Conservation (phyloP, 2,329 filamentous ascomycete species). For the Penicillium hordei region DNA sequence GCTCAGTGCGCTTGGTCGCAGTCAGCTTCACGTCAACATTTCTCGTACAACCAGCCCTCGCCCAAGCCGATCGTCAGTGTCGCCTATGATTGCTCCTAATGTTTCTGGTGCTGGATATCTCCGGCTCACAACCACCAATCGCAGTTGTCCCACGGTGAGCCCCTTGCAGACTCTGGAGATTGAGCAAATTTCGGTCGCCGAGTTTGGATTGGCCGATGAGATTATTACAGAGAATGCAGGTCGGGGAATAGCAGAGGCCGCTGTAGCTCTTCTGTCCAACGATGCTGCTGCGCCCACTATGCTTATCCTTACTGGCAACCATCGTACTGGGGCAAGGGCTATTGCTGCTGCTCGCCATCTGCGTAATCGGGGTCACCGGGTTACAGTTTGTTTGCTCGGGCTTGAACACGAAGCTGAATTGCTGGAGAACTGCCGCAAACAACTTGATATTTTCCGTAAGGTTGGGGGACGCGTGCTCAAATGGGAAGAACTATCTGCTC, state of each 20-base stretch:
- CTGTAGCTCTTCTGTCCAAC: constrained; percentile 68
- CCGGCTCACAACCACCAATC: constrained; percentile 54
- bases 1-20: constrained; percentile 36
- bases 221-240: constrained; percentile 91
- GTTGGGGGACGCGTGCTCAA: constrained; percentile 72
- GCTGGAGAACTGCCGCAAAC: constrained; percentile 74
- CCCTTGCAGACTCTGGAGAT: constrained; percentile 87
- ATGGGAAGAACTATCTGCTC: constrained; percentile 59
- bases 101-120: constrained; percentile 45
- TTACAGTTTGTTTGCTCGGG: constrained; percentile 80
- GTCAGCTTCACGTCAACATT: constrained; percentile 31
- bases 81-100: constrained; percentile 41
- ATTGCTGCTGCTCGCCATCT: constrained; percentile 84
- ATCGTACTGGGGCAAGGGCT: constrained; percentile 80
- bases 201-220: constrained; percentile 82
- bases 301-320: constrained; percentile 91
- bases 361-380: constrained; percentile 75
- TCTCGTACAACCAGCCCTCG: constrained; percentile 43
- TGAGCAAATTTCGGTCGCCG: constrained; percentile 84
- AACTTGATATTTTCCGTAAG: constrained; percentile 79
- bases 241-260: constrained; percentile 76
- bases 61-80: constrained; percentile 44
- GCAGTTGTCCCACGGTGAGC: constrained; percentile 58
- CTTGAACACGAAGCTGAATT: constrained; percentile 80
- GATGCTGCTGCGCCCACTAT: constrained; percentile 56